These are phyloP conservation scores for Acephala macrosclerotiorum DNA, from an alignment of 2,329 filamentous ascomycete species.

Conservation along the genomic window DNA sequence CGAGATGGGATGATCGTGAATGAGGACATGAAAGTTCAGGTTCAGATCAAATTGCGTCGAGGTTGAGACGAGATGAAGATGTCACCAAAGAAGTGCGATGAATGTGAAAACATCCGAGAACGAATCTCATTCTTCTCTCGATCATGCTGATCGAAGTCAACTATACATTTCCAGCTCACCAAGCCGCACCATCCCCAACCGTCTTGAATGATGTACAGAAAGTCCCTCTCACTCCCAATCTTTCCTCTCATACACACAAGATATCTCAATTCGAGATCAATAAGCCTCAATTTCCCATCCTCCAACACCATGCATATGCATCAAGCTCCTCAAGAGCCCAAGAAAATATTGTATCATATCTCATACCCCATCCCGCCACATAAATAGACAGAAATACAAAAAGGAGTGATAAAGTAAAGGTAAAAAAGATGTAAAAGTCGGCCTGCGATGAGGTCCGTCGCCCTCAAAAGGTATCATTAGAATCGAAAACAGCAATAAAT, in stretches of 20 bases:
- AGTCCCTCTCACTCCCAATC: not conserved
- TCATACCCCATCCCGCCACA: not conserved
- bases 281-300: not conserved
- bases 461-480: constrained; percentile 30
- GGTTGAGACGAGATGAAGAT: too few species aligned
- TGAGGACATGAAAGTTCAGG: not conserved
- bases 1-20: not conserved
- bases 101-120: not conserved
- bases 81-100: not conserved
- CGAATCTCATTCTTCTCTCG: not conserved
- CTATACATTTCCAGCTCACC: constrained; percentile 2
- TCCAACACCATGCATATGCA: constrained; percentile 1
- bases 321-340: not conserved
- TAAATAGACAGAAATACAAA: constrained; percentile 1
- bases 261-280: not conserved
- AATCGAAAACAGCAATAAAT: constrained; percentile 17
- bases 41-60: too few species aligned
- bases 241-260: not conserved
- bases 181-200: not conserved
- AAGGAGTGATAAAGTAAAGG: not conserved
- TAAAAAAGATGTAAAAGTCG: not conserved
- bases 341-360: constrained; percentile 1
- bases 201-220: not conserved
- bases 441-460: not conserved
- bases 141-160: not conserved